These are phyloP conservation scores for Trypanosomatidae sp. DNA, from an alignment of 208 protist genomes.

Conservation along the genomic window DNA sequence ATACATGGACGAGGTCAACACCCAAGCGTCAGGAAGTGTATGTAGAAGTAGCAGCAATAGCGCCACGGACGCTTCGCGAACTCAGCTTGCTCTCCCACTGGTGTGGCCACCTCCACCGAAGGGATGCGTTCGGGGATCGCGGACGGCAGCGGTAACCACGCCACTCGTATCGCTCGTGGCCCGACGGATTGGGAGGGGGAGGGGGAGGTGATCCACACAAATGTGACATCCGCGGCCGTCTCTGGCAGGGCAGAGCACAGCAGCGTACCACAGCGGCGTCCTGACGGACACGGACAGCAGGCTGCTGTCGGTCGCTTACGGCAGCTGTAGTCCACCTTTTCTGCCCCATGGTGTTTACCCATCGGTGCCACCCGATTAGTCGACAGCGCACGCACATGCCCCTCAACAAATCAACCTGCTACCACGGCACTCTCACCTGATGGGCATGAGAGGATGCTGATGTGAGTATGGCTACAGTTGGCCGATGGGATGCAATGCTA, in stretches of 20 bases:
- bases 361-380: background rate
- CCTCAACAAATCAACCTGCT: background rate
- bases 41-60: slow-evolving; percentile 28
- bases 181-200: background rate
- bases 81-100: background rate
- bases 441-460: background rate
- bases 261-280: background rate
- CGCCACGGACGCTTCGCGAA: background rate
- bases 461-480: slow-evolving; percentile 12
- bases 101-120: no score
- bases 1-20: slow-evolving; percentile 25
- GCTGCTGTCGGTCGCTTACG: background rate
- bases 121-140: background rate
- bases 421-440: background rate
- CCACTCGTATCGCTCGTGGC: background rate
- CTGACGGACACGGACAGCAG: no score
- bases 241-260: background rate
- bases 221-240: background rate
- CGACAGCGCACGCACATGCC: background rate
- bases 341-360: background rate
- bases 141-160: background rate
- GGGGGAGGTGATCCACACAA: background rate
- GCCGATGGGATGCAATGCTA: background rate
- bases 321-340: background rate
- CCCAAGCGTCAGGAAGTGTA: slow-evolving; percentile 22